Conservation (phyloP, 2,329 filamentous ascomycete genomes). For the Trichoderma guizhouense region DNA sequence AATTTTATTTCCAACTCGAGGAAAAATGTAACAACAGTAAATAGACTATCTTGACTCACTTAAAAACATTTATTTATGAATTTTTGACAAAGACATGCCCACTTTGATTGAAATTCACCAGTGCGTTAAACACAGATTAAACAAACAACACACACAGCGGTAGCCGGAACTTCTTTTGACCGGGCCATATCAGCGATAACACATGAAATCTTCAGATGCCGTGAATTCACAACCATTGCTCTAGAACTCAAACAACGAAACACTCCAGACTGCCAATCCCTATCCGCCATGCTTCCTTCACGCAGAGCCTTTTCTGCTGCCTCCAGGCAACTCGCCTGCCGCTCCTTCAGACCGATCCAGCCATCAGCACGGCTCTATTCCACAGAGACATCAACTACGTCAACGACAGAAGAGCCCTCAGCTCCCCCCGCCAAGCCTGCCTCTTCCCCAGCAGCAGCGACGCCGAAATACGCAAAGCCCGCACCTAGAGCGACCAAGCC, state of each 20-base stretch:
- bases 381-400: constrained; percentile 21
- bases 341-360: constrained; percentile 22
- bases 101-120: neutral
- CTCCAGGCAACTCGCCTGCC: constrained; percentile 20
- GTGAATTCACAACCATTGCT: neutral
- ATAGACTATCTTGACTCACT: neutral
- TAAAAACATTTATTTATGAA: neutral
- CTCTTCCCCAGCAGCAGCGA: neutral
- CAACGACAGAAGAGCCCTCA: neutral
- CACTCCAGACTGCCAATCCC: neutral
- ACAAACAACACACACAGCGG: neutral
- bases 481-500: neutral
- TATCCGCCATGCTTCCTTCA: constrained; percentile 28
- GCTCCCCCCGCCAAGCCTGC: neutral
- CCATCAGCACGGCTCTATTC: constrained; percentile 25
- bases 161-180: constrained; percentile 14
- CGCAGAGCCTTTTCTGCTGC: constrained; percentile 25
- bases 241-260: neutral
- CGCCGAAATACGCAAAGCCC: constrained; percentile 1
- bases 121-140: neutral
- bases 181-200: constrained; percentile 1
- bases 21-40: neutral
- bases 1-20: neutral
- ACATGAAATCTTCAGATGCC: neutral
- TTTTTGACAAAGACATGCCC: neutral